Conservation (phyloP, 805 yeast genomes). For the Wickerhamiella vanderwaltii region DNA sequence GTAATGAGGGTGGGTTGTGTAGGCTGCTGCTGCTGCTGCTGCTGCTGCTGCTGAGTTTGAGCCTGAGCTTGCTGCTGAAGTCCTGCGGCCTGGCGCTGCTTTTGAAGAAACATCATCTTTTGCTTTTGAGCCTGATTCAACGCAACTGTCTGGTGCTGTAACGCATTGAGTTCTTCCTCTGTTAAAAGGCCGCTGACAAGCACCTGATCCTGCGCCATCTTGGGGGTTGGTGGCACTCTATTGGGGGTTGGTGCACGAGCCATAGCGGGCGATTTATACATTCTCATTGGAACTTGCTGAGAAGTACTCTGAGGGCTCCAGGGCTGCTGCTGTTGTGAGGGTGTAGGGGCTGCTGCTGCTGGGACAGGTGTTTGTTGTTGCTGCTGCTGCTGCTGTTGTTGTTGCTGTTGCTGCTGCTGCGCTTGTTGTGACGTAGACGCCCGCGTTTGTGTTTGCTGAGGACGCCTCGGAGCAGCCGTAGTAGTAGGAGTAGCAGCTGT, state of each 20-base stretch:
- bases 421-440: background rate
- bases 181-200: conserved; percentile 5
- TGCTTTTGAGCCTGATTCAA: conserved; percentile 8
- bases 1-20: too few relatives aligned
- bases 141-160: conserved; percentile 6
- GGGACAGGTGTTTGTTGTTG: conserved; percentile 5
- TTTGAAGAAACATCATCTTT: background rate
- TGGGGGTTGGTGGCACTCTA: conserved; percentile 8
- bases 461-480: background rate
- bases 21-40: conserved; percentile 4
- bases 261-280: background rate
- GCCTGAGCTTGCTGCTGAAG: conserved; percentile 10
- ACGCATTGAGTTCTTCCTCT: conserved; percentile 8
- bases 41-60: conserved; percentile 7
- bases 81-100: conserved; percentile 7
- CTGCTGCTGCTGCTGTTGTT: background rate
- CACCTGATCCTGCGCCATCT: conserved; percentile 1
- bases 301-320: conserved; percentile 4
- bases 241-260: conserved; percentile 3
- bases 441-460: background rate
- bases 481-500: background rate
- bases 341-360: background rate
- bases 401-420: background rate
- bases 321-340: conserved; percentile 3
- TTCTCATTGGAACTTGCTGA: background rate